Base-by-base conservation (phyloP, 2,329 filamentous ascomycete genomes). In the Fusarium albidum region DNA sequence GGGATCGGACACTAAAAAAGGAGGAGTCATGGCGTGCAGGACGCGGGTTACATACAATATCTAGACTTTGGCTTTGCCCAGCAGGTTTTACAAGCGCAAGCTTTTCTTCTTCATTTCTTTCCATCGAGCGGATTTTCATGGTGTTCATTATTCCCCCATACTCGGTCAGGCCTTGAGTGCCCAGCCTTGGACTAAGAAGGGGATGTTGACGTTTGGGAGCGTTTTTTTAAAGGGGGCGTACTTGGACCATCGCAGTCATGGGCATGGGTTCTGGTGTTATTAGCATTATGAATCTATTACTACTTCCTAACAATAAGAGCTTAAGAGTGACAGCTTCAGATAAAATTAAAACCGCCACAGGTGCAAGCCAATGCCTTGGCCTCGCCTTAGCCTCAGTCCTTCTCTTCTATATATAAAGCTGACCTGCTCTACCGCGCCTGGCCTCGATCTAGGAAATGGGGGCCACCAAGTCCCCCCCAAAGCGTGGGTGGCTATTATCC, bases 301-400 rank as follows among this genome's bases (percentile, higher is more conserved):
- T 37, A 34, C n/a, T 11, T 42, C 9, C 11, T 46, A 37, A 10
- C 33, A 10, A 21, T 15, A 25, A 39, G 15, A n/a, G 28, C 25
- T 50, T 42, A 59, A 59, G 43, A 59, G 32, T 9, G 54, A 31
- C 18, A 32, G 37, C 44, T 44, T 37, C 35, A 43, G 35, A 52
- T 49, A 44, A 29, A 60, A 57, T 31, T 48, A 38, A 49, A 38
- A 13, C 34, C 25, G 26, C 48, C 38, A 42, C 25, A 43, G 43
- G 46, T 46, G 55, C 18, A 53, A 59, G 25, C 41, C 47, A 15
- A 43, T 9, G 31, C 31, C 9, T 15, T 38, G n/a, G 18, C 15
- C 27, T 14, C 39, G 31, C 31, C 9, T 15, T 38, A 15, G 18
- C 15, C 27, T 14, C 39, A 6, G n/a, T 26, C 15, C 9, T 39